These are phyloP conservation scores for Prototheca wickerhamii DNA, from an alignment of 163 green algal species.

Conservation along the genomic window DNA sequence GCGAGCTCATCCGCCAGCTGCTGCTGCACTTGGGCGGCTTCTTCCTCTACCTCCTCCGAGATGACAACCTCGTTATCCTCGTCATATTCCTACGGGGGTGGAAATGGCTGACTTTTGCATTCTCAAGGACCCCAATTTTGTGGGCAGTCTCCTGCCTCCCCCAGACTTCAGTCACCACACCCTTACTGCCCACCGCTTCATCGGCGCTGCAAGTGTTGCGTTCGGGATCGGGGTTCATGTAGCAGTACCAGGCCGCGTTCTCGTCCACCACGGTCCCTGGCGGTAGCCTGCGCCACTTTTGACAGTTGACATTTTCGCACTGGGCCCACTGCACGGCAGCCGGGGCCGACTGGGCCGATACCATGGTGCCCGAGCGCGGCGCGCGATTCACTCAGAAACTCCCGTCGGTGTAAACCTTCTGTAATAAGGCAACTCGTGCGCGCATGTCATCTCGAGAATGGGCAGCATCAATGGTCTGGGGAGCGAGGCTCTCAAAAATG, in stretches of 20 bases:
- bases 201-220: constrained; percentile 30
- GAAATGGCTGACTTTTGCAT: neutral
- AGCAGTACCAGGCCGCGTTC: constrained; percentile 55
- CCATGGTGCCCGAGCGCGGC: too few relatives aligned
- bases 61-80: neutral
- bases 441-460: too few relatives aligned
- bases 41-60: neutral
- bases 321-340: constrained; percentile 47
- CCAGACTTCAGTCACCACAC: neutral
- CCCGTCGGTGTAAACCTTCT: too few relatives aligned
- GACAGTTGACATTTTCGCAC: constrained; percentile 53
- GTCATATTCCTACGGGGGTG: neutral
- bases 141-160: too few relatives aligned
- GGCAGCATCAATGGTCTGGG: too few relatives aligned
- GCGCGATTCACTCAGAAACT: too few relatives aligned
- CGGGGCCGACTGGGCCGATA: neutral
- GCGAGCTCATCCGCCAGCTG: neutral
- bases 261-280: constrained; percentile 48
- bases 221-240: constrained; percentile 42
- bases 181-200: constrained; percentile 35
- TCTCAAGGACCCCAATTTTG: constrained; percentile 13
- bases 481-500: too few relatives aligned
- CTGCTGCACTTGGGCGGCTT: constrained; percentile 9
- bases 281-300: constrained; percentile 64
- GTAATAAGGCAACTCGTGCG: too few relatives aligned